Evolutionary conservation across 331 rosid species (phyloP).

Genomic region (Quercus phellos): DNA sequence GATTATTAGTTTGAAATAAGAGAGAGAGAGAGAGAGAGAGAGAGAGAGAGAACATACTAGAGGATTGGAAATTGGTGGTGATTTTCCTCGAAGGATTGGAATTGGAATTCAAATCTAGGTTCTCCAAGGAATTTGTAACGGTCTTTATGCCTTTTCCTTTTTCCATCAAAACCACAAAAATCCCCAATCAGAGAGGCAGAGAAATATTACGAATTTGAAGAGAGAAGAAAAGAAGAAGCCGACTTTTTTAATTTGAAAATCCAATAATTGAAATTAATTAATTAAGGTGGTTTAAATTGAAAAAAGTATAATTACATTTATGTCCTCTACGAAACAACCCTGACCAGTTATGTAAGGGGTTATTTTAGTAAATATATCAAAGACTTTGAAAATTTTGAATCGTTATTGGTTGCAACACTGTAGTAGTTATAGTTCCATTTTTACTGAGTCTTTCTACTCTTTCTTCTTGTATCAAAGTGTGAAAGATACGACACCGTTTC

Average conservation of each 20-base stretch:
- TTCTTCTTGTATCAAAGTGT: neutral
- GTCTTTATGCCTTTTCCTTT: slow-evolving; percentile 21
- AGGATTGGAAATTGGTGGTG: slow-evolving; percentile 17
- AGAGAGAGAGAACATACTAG: slow-evolving; percentile 16
- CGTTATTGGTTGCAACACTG: too few species aligned
- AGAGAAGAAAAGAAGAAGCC: neutral
- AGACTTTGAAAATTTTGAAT: too few species aligned
- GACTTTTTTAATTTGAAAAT: neutral
- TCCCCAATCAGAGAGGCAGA: neutral
- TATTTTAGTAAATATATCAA: neutral
- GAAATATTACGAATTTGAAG: neutral
- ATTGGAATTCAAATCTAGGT: slow-evolving; percentile 36
- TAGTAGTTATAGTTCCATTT: too few species aligned
- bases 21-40: slow-evolving; percentile 3
- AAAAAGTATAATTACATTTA: neutral
- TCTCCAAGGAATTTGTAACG: slow-evolving; percentile 30
- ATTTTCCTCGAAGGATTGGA: slow-evolving; percentile 14
- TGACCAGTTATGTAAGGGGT: neutral
- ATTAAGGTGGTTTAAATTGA: neutral
- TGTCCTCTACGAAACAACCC: neutral
- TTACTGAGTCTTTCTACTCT: too few species aligned
- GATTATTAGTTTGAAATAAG: neutral
- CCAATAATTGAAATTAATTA: neutral
- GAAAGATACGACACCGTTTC: neutral
- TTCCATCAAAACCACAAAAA: slow-evolving; percentile 31